Base-by-base conservation (phyloP, 1,284 basidiomycete genomes). In the Papiliotrema fonsecae region DNA sequence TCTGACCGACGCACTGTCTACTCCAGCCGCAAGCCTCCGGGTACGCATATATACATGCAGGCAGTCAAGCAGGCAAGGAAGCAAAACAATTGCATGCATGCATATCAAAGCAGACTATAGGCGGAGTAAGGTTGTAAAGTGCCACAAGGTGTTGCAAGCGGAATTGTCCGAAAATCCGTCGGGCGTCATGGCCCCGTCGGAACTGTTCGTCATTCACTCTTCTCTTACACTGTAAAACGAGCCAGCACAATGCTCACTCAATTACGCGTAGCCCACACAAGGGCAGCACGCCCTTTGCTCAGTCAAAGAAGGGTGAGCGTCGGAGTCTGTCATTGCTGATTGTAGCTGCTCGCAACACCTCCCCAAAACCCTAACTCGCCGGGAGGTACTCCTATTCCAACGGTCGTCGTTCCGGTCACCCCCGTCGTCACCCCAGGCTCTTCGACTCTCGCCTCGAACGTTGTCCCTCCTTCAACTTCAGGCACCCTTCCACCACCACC, bases 331-430 rank as follows among this genome's bases (percentile, higher is more conserved):
- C 13, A n/a, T 21, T 22, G 13, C 21, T 38, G 26, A 43, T 28
- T 4, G n/a, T 22, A 67, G 65, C 52, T 61, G 26, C 53, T 65
- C 47, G 57, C 56, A 30, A 54, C 54, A 32, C 60, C 63, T 35
- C 54, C 62, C 40, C 58, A 14, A n/a, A 14, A 14, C 34, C 16
- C 19, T 19, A 35, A 14, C 19, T 35, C 34, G 6, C 34, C 34
- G 16, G 19, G 16, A 6, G 34, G 34, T n/a, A 35, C 56, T 6
- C 48, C 56, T 16, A 40, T 45, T 5, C 34, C 40, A 25, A 42
- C 56, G 2, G 42, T 39, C 28, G 47, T 53, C 6, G 51, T 44
- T 18, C 45, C 49, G 9, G 38, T 41, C 3, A 37, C 43, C 31
- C 45, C 49, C 13, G 38, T 41, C 3, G 30, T 38, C 31, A 37